phyloP scores from a whole-genome alignment of 768 basidiomycete genomes.

The Trametes maxima region DNA sequence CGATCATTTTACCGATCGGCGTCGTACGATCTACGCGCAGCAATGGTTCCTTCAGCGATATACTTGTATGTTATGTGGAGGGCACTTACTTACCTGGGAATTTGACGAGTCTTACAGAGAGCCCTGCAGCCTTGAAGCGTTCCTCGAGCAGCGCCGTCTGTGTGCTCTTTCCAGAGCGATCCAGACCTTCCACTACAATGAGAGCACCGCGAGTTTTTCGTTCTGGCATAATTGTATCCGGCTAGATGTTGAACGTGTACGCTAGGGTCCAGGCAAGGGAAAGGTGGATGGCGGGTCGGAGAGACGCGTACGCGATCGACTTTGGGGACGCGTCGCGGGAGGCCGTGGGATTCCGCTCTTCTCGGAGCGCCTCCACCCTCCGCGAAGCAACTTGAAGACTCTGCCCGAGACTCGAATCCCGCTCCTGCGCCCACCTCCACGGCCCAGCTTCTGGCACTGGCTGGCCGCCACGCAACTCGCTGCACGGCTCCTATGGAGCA shows the following conservation, averaged over 20 bases:
- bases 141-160: slow-evolving; percentile 68
- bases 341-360: not conserved
- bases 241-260: too few relatives aligned
- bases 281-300: not conserved
- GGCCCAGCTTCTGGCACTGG: too few relatives aligned
- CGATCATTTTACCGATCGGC: slow-evolving; percentile 89
- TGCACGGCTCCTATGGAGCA: too few relatives aligned
- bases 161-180: slow-evolving; percentile 92
- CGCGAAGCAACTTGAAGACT: too few relatives aligned
- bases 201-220: slow-evolving; percentile 60
- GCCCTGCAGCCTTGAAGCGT: slow-evolving; percentile 49
- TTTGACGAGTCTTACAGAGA: slow-evolving; percentile 64
- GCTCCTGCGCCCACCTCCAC: too few relatives aligned
- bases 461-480: too few relatives aligned
- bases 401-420: too few relatives aligned
- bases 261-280: not conserved
- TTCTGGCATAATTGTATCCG: slow-evolving; percentile 7
- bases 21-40: slow-evolving; percentile 78
- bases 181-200: slow-evolving; percentile 95
- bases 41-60: not conserved
- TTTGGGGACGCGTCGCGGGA: slow-evolving; percentile 2
- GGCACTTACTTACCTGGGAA: slow-evolving; percentile 75
- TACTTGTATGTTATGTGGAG: not conserved
- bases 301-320: slow-evolving; percentile 11
- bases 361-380: slow-evolving; percentile 6